Conservation (phyloP, 495 filamentous ascomycete species). For the Clohesyomyces aquaticus region DNA sequence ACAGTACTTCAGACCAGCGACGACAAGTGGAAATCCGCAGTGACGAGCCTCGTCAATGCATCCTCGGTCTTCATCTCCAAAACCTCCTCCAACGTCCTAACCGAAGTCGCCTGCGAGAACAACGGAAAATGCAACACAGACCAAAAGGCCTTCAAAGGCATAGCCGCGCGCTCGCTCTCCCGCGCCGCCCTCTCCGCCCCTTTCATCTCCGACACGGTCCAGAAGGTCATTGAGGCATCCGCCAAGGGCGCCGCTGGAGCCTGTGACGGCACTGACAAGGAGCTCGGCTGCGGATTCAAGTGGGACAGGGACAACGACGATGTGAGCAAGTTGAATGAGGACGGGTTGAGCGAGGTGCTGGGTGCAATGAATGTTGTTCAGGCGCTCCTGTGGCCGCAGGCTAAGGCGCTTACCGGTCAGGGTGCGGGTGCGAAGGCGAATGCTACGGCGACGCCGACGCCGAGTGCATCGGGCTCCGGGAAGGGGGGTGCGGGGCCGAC, state of each 20-base stretch:
- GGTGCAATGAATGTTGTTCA: conserved; percentile 26
- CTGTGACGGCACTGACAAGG: conserved; percentile 8
- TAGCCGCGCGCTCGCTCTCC: conserved; percentile 13
- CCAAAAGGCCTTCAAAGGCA: conserved; percentile 25
- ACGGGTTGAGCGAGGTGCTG: conserved; percentile 14
- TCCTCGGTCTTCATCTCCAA: conserved; percentile 1
- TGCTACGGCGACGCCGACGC: not conserved
- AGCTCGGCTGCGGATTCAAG: conserved; percentile 9
- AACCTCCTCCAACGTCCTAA: conserved; percentile 7
- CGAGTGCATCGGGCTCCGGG: not conserved
- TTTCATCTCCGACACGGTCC: not conserved
- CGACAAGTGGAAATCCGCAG: conserved; percentile 26
- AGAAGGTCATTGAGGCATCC: conserved; percentile 9
- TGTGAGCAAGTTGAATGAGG: not conserved
- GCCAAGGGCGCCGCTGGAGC: conserved; percentile 5
- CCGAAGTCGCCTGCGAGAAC: conserved; percentile 20
- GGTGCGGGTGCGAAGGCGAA: no score
- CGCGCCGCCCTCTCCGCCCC: conserved; percentile 21
- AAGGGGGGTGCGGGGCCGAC: no score
- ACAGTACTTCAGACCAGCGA: no score
- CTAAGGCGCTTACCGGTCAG: conserved; percentile 8
- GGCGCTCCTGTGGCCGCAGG: conserved; percentile 20
- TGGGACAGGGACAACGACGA: not conserved
- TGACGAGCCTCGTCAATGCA: conserved; percentile 1
- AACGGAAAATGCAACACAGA: conserved; percentile 7